A percentile compares a stretch with the other conserved stretches of the same genome.
Evolutionary conservation across 306 rosid species (phyloP).

Genomic region (Vicia villosa): DNA sequence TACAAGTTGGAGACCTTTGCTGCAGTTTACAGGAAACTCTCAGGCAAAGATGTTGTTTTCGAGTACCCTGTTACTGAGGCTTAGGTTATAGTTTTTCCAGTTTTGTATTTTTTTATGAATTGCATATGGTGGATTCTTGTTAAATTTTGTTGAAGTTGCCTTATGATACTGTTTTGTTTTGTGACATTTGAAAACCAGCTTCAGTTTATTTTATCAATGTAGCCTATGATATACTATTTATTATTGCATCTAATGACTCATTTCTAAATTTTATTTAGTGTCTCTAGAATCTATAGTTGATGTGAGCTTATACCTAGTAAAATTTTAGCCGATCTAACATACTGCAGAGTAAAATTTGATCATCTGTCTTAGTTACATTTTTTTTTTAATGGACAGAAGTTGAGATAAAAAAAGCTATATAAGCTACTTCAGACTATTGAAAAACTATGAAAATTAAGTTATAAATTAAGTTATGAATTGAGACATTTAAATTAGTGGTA

Average conservation of each 20-base stretch:
- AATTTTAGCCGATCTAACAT: too few species aligned
- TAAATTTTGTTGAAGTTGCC: conserved; percentile 37
- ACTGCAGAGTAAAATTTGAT: too few species aligned
- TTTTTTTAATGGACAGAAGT: too few species aligned
- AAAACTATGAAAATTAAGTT: too few species aligned
- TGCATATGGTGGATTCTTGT: conserved; percentile 23
- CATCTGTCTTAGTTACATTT: too few species aligned
- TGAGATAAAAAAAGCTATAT: too few species aligned
- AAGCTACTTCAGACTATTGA: too few species aligned
- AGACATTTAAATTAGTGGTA: too few species aligned
- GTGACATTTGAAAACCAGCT: not conserved
- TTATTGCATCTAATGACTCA: not conserved
- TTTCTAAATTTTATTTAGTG: not conserved
- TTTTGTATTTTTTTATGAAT: conserved; percentile 19
- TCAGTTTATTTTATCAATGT: not conserved
- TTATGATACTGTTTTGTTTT: conserved; percentile 24
- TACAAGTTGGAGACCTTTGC: conserved; percentile 82
- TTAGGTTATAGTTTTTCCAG: conserved; percentile 35
- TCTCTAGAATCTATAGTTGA: too few species aligned
- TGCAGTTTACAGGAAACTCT: conserved; percentile 77
- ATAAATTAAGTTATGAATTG: too few species aligned
- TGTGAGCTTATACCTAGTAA: too few species aligned
- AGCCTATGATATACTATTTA: not conserved
- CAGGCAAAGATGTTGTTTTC: conserved; percentile 83
- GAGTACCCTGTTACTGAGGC: conserved; percentile 80